These are phyloP conservation scores for Lasiosphaeris hirsuta DNA, from an alignment of 495 filamentous ascomycete species.

Conservation along the genomic window DNA sequence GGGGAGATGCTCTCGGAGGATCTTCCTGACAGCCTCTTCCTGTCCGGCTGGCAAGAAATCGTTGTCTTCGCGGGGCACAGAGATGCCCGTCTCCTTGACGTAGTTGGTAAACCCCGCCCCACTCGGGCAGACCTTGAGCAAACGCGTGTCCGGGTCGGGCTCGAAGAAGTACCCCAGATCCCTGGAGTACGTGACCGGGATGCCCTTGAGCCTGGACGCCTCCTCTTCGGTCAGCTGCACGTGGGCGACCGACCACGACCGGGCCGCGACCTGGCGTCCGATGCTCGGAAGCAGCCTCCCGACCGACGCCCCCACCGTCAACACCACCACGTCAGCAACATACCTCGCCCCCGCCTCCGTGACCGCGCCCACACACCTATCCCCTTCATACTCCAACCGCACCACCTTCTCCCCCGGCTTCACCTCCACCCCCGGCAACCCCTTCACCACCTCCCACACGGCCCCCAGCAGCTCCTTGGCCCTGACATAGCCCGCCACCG, in stretches of 20 bases:
- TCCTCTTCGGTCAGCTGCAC: conserved; percentile 52
- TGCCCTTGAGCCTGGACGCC: conserved; percentile 46
- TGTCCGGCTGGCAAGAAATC: conserved; percentile 48
- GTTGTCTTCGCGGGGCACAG: conserved; percentile 31
- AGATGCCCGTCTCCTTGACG: conserved; percentile 12
- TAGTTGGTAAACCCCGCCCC: conserved; percentile 53
- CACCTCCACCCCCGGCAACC: conserved; percentile 30
- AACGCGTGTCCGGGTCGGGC: conserved; percentile 50
- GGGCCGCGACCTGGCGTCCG: conserved; percentile 25
- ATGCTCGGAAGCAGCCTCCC: not conserved
- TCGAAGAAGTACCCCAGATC: conserved; percentile 61
- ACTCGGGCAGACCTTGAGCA: conserved; percentile 54
- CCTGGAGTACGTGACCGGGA: conserved; percentile 53
- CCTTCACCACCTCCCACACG: conserved; percentile 21
- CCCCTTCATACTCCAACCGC: conserved; percentile 17
- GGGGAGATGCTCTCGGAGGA: conserved; percentile 50
- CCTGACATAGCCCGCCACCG: conserved; percentile 51
- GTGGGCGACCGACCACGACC: conserved; percentile 52
- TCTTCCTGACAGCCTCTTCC: conserved; percentile 42
- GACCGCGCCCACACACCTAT: conserved; percentile 15
- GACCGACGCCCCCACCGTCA: conserved; percentile 26
- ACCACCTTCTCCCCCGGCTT: conserved; percentile 24
- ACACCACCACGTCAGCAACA: conserved; percentile 15
- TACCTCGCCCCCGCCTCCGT: conserved; percentile 14
- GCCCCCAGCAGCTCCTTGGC: conserved; percentile 42